Evolutionary conservation across 257 asterid species (phyloP).

Genomic region (Jacaranda mimosifolia): DNA sequence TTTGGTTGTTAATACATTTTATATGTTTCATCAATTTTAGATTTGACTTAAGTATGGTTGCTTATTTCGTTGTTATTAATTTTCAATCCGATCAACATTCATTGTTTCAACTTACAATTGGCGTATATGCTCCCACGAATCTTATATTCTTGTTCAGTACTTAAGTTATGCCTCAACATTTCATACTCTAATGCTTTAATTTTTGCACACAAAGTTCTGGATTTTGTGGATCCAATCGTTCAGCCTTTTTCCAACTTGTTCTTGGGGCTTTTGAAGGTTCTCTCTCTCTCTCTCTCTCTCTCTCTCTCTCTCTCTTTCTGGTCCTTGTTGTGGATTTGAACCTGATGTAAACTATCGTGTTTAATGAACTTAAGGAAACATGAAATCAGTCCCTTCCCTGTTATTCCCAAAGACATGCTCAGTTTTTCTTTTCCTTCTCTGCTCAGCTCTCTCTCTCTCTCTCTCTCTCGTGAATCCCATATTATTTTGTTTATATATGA

Average conservation of each 20-base stretch:
- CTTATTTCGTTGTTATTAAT: conserved; percentile 1
- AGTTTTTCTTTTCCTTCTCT: too few species aligned
- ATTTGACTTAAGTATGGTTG: conserved; percentile 24
- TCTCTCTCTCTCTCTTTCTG: too few species aligned
- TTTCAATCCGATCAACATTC: conserved; percentile 27
- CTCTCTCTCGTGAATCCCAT: background rate
- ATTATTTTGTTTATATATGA: background rate
- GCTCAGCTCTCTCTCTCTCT: too few species aligned
- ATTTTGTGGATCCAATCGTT: conserved; percentile 41
- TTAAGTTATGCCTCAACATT: background rate
- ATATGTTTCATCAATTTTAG: background rate
- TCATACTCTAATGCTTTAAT: conserved; percentile 5
- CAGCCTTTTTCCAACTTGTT: conserved; percentile 27
- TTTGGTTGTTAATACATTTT: background rate
- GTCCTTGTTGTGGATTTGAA: too few species aligned
- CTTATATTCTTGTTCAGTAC: conserved; percentile 30
- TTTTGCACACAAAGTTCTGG: conserved; percentile 19
- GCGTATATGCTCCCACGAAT: conserved; percentile 15
- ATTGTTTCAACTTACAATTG: conserved; percentile 9
- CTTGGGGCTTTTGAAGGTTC: background rate
- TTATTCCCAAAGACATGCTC: too few species aligned
- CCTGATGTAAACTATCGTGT: too few species aligned
- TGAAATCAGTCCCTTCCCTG: too few species aligned
- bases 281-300: too few species aligned
- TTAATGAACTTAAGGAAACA: too few species aligned